Conservation (phyloP, 2,329 filamentous ascomycete species). For the Microcyclospora pomicola region DNA sequence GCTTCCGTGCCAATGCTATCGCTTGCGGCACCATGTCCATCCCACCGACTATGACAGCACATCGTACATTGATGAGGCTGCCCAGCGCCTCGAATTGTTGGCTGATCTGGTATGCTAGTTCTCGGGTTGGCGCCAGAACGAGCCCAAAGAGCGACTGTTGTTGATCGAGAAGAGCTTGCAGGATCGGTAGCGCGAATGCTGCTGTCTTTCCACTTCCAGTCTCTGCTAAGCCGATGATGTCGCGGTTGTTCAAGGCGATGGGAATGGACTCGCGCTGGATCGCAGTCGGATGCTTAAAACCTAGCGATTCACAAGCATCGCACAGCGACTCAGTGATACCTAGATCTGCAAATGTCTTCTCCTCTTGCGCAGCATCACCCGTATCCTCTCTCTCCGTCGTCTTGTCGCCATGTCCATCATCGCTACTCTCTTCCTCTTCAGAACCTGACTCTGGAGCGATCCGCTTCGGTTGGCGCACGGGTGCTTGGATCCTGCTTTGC, state of each 20-base stretch:
- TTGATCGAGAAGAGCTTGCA: slow-evolving; percentile 80
- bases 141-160: slow-evolving; percentile 79
- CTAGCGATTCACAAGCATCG: slow-evolving; percentile 70
- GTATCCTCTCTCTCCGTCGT: slow-evolving; percentile 18
- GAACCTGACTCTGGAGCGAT: background rate
- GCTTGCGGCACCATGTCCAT: slow-evolving; percentile 90
- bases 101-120: slow-evolving; percentile 83
- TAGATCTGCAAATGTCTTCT: slow-evolving; percentile 54
- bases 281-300: slow-evolving; percentile 74
- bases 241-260: slow-evolving; percentile 60
- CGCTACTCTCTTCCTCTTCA: slow-evolving; percentile 13
- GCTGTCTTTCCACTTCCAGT: slow-evolving; percentile 94
- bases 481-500: background rate
- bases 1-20: slow-evolving; percentile 88
- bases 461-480: slow-evolving; percentile 1
- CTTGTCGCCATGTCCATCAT: slow-evolving; percentile 10
- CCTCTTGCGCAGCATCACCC: slow-evolving; percentile 15
- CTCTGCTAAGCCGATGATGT: slow-evolving; percentile 87
- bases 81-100: slow-evolving; percentile 80
- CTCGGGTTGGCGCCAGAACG: slow-evolving; percentile 81
- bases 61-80: slow-evolving; percentile 73
- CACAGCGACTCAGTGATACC: slow-evolving; percentile 78
- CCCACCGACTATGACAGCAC: slow-evolving; percentile 68
- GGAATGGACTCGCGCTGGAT: slow-evolving; percentile 84
- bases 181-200: slow-evolving; percentile 82